Evolutionary conservation across 2,329 filamentous ascomycete genomes (phyloP), one percentile per base, ranked within the genome.

Genomic region (Beauveria sp.): DNA sequence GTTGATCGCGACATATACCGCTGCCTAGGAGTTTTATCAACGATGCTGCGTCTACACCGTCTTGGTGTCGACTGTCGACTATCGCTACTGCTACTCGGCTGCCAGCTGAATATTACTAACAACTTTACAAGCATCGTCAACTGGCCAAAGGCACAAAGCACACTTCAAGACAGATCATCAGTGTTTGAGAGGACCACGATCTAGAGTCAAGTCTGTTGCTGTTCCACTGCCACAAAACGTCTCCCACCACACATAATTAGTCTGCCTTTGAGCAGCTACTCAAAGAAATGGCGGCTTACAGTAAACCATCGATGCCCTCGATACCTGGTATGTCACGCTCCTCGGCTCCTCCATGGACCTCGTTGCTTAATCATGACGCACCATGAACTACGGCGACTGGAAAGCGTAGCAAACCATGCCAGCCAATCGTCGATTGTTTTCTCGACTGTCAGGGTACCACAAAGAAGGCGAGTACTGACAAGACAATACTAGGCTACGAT

Each of bases 271-370:
- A 31, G 34, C 20, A 22, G 31, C 45, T 18, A 31, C 31, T 28
- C 46, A 24, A 22, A 5, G 60, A 74, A 18, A 77, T 77, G 75
- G 75, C 75, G 52, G 68, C 75, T 75, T 88, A 88, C 77, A 93
- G 91, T 81, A 96, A 96, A 77, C 77, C 85, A 63, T 86, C 89
- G 74, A 81, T 87, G 76, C 82, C 88, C 75, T 88, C 88, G 74
- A 84, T 93, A 79, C 89, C 93, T 77, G 89, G 92, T 96, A 80
- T 79, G 91, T 87, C 24, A 34, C 9, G 18, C 9, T n/a, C 12
- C 16, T 22, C 8, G 14, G 5, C 3, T 14, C 10, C 16, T 18
- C 28, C 24, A 28, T 31, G 14, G 9, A 26, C 24, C 28, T 28
- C 16, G 1, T 18, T 10, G 20, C 14, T 3, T 14, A 20, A 14